Conservation (phyloP, 805 yeast genomes). For the Metahyphopichia silvanorum region DNA sequence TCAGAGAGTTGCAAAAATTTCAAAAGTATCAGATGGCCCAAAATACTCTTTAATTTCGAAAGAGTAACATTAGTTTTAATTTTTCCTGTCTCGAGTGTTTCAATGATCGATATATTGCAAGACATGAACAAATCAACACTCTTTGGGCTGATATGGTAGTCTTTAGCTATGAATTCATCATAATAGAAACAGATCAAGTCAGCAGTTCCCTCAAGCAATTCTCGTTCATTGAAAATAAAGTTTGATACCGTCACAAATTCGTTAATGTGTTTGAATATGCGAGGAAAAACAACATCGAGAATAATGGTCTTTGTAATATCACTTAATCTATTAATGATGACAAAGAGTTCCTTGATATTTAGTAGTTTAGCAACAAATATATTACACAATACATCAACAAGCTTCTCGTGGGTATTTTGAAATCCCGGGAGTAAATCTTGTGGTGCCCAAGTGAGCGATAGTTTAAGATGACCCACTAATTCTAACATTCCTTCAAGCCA, state of each 20-base stretch:
- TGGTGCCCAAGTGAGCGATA: slow-evolving; percentile 22
- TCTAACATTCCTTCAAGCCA: slow-evolving; percentile 41
- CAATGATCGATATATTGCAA: slow-evolving; percentile 31
- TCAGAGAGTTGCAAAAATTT: slow-evolving; percentile 24
- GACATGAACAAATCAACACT: slow-evolving; percentile 23
- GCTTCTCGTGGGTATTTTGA: slow-evolving; percentile 18
- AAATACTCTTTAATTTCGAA: slow-evolving; percentile 15
- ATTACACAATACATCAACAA: slow-evolving; percentile 30
- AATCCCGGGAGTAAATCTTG: slow-evolving; percentile 13
- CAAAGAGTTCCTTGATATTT: slow-evolving; percentile 16
- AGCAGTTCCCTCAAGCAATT: slow-evolving; percentile 19
- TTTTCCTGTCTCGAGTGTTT: slow-evolving; percentile 10
- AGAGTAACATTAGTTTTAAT: slow-evolving; percentile 5
- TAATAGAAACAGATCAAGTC: slow-evolving; percentile 24
- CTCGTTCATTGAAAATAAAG: slow-evolving; percentile 32
- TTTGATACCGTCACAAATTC: slow-evolving; percentile 29
- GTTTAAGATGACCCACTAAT: slow-evolving; percentile 29
- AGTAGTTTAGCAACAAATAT: slow-evolving; percentile 31
- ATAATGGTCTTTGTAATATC: slow-evolving; percentile 35
- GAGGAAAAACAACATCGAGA: slow-evolving; percentile 33
- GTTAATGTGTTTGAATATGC: slow-evolving; percentile 31
- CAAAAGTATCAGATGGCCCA: slow-evolving; percentile 27
- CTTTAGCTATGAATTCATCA: slow-evolving; percentile 25
- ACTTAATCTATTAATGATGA: slow-evolving; percentile 20
- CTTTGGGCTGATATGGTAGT: slow-evolving; percentile 18